These are phyloP conservation scores for Drosera capensis DNA, from an alignment of 148 eudicot species.

Conservation along the genomic window DNA sequence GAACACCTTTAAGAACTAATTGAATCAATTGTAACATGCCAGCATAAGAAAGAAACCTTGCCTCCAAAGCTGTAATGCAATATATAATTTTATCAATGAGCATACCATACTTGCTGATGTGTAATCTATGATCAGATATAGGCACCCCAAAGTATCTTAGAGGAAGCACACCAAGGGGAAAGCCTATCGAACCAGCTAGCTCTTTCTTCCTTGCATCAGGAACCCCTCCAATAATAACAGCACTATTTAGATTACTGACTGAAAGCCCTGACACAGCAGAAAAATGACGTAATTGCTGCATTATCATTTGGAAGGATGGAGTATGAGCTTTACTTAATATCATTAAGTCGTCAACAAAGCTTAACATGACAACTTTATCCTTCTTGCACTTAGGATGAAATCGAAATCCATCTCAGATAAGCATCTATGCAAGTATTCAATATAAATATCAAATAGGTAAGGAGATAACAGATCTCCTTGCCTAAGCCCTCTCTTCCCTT, in stretches of 20 bases:
- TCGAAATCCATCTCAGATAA: not conserved
- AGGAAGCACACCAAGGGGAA: not conserved
- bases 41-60: too few species aligned
- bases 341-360: not conserved
- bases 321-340: not conserved
- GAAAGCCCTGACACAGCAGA: not conserved
- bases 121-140: not conserved
- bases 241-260: not conserved
- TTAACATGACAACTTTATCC: not conserved
- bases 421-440: not conserved
- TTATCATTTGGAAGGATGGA: not conserved
- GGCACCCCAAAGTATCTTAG: not conserved
- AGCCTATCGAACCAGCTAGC: not conserved
- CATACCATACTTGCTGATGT: too few species aligned
- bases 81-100: not conserved
- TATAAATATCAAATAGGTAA: not conserved
- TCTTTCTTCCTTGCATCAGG: not conserved
- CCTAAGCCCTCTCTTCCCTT: not conserved
- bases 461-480: not conserved
- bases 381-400: not conserved
- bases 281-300: too few species aligned
- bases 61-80: not conserved
- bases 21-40: too few species aligned
- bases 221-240: not conserved
- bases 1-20: too few species aligned